Evolutionary conservation across 2,329 filamentous ascomycete genomes (phyloP).

Genomic region (Neophaeococcomyces aloes): DNA sequence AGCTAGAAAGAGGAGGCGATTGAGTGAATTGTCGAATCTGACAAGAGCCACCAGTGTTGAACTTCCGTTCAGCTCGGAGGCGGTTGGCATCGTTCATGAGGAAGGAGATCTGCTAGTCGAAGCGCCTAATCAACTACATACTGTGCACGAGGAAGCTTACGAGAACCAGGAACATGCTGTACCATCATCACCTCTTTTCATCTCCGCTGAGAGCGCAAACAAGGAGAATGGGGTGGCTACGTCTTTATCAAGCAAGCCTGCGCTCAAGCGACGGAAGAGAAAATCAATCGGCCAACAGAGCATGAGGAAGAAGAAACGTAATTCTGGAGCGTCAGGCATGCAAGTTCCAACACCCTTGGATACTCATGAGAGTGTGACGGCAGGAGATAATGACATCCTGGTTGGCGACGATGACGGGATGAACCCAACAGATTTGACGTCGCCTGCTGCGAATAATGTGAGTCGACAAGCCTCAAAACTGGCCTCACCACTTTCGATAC

Average conservation of each 20-base stretch:
- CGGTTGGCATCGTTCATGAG: not conserved
- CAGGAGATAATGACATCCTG: no score
- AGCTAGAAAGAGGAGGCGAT: constrained; percentile 14
- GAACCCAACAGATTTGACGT: no score
- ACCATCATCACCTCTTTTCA: not conserved
- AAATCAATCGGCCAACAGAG: constrained; percentile 6
- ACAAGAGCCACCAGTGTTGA: not conserved
- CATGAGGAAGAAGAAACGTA: constrained; percentile 29
- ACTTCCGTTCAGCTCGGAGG: not conserved
- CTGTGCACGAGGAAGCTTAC: not conserved
- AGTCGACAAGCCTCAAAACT: not conserved
- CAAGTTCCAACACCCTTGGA: not conserved
- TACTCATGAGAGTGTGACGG: not conserved
- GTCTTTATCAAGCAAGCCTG: not conserved
- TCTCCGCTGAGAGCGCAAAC: not conserved
- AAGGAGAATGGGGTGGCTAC: constrained; percentile 2
- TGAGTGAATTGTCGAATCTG: constrained; percentile 7
- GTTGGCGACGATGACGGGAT: no score
- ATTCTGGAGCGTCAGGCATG: constrained; percentile 22
- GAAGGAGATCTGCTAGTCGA: not conserved
- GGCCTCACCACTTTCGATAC: not conserved
- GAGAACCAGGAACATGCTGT: not conserved
- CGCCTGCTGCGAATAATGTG: not conserved
- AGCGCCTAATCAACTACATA: no score
- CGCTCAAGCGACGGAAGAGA: constrained; percentile 2